Percentiles rank a stretch among this genome's conserved stretches.
Evolutionary conservation across 305 asterid species (phyloP).

Genomic region (Fraxinus latifolia): DNA sequence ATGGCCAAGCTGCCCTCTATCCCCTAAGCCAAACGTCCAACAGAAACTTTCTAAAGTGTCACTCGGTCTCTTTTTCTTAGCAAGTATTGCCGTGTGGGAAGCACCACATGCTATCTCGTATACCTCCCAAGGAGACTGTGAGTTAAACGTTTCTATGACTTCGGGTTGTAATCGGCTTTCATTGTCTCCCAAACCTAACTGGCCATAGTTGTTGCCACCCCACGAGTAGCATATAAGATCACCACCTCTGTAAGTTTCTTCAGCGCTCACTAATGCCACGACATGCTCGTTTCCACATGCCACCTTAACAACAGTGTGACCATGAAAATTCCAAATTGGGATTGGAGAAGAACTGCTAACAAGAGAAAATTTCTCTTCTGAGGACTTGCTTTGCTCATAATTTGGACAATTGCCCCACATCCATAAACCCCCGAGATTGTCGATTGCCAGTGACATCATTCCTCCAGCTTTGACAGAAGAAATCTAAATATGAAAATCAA

Average conservation of each 20-base stretch:
- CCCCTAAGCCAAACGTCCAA: slow-evolving; percentile 91
- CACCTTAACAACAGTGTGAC: slow-evolving; percentile 78
- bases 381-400: slow-evolving; percentile 35
- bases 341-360: slow-evolving; percentile 47
- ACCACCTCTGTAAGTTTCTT: slow-evolving; percentile 54
- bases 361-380: slow-evolving; percentile 45
- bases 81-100: slow-evolving; percentile 70
- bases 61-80: slow-evolving; percentile 47
- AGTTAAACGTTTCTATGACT: slow-evolving; percentile 46
- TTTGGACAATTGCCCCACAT: slow-evolving; percentile 85
- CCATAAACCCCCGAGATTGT: slow-evolving; percentile 69
- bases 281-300: slow-evolving; percentile 91
- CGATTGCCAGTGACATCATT: slow-evolving; percentile 88
- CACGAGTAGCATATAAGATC: slow-evolving; percentile 74
- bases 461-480: slow-evolving; percentile 78
- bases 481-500: slow-evolving; percentile 41
- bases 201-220: slow-evolving; percentile 86
- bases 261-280: slow-evolving; percentile 69
- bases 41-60: slow-evolving; percentile 60
- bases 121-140: slow-evolving; percentile 58
- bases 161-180: slow-evolving; percentile 58
- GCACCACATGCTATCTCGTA: slow-evolving; percentile 84
- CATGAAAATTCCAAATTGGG: slow-evolving; percentile 74
- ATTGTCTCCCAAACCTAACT: slow-evolving; percentile 80
- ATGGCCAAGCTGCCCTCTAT: slow-evolving; percentile 86